Base-by-base conservation (phyloP, 2,329 filamentous ascomycete species). In the Curvularia sp. region DNA sequence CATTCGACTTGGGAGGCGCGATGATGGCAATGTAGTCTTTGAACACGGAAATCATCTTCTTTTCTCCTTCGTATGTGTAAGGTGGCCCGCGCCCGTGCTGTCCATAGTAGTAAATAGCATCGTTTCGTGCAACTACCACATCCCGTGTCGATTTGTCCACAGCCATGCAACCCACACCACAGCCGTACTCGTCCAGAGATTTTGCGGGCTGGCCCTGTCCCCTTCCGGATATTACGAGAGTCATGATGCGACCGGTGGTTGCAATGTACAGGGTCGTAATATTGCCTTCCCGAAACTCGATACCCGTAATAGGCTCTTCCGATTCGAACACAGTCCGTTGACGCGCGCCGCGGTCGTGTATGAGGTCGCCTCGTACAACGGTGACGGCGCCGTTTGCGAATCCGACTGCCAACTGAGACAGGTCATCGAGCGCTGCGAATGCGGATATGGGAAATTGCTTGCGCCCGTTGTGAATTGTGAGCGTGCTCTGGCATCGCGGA, bases 381-480 rank as follows among this genome's bases (percentile, higher is more conserved):
- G 93, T 96, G 12, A 99, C 94, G 0, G 93, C 88, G 7, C 95
- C 95, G 77, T 99, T 98, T 12, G 90, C 95, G 74, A 99, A 99
- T 5, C 95, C 96, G 6, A 98, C 90, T 4, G 94, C 95, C 28
- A 98, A 86, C 80, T 99, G 95, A 4, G 91, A 91, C 24, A 99
- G 82, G 77, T 98, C 93, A 49, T 93, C 90, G 28, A 95, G 87
- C 0, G 92, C 90, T 12, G 93, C 86, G 69, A 99, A 95, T 0
- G 94, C 93, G 8, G 93, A 96, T 62, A 97, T 90, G n/a, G 95
- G 95, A 77, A 97, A 98, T 68, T 91, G 92, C 74, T 94, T 93
- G 74, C 91, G 87, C 41, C 91, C 93, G 80, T 98, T 98, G 75
- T 93, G 91, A 64, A 99, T 89, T 22, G 85, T 88, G 51, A 97